A percentile compares a stretch with the other conserved stretches of the same genome.
Conservation (phyloP, 2,329 filamentous ascomycete species). For the Phyllosticta citribraziliensis region DNA sequence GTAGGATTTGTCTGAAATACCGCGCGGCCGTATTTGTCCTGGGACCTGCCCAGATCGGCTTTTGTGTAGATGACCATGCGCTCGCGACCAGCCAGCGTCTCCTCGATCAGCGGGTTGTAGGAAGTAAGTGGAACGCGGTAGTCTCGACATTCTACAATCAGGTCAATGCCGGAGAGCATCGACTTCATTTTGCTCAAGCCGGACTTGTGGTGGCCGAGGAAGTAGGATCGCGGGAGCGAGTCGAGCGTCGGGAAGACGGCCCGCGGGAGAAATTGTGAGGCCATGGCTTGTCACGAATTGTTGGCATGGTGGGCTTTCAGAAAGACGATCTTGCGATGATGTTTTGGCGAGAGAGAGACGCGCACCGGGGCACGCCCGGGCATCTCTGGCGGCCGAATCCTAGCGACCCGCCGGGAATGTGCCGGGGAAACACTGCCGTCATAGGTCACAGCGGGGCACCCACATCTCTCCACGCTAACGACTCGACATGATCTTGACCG, state of each 20-base stretch:
- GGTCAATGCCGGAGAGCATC: constrained; percentile 67
- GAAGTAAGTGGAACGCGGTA: constrained; percentile 83
- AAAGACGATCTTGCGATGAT: not conserved
- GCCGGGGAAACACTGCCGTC: not conserved
- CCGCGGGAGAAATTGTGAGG: constrained; percentile 60
- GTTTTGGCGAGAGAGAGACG: not conserved
- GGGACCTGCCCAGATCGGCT: constrained; percentile 55
- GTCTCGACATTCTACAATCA: constrained; percentile 92
- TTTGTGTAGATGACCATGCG: constrained; percentile 89
- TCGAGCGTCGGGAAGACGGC: constrained; percentile 59
- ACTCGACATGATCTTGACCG: not conserved
- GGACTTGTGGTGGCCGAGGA: constrained; percentile 81
- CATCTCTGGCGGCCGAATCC: not conserved
- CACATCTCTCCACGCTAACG: not conserved
- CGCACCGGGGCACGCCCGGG: not conserved
- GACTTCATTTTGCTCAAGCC: constrained; percentile 76
- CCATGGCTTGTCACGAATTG: constrained; percentile 15
- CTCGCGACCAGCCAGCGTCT: constrained; percentile 59
- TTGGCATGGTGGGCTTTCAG: not conserved
- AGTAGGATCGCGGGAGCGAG: constrained; percentile 81
- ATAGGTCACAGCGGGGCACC: not conserved
- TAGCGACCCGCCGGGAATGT: not conserved
- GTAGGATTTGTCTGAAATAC: not conserved
- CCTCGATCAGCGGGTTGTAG: constrained; percentile 81
- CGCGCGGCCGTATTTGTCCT: constrained; percentile 18